Conservation (phyloP, 192 early-diverging fungal genomes). For the Rhizophlyctis rosea region DNA sequence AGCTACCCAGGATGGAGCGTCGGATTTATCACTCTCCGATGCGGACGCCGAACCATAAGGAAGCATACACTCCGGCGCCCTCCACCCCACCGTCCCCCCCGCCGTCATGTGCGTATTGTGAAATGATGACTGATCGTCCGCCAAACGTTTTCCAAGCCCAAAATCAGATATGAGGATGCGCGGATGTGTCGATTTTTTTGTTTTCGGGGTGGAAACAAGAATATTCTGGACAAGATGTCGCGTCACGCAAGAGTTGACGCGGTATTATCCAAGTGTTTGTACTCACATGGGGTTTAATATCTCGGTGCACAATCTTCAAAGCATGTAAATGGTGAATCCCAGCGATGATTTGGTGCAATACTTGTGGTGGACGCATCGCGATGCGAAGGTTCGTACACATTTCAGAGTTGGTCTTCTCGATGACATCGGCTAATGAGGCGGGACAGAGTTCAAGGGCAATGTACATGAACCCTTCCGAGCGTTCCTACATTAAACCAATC, state of each 20-base stretch:
- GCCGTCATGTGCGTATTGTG: slow-evolving; percentile 74
- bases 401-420: slow-evolving; percentile 61
- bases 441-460: slow-evolving; percentile 95
- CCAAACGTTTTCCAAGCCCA: slow-evolving; percentile 91
- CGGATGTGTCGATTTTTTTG: slow-evolving; percentile 45
- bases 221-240: slow-evolving; percentile 77
- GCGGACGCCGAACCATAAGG: neutral
- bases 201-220: slow-evolving; percentile 56
- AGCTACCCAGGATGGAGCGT: neutral
- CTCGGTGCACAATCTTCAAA: slow-evolving; percentile 95
- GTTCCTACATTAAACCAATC: slow-evolving; percentile 57
- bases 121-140: slow-evolving; percentile 91
- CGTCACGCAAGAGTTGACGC: too few species aligned
- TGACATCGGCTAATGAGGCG: slow-evolving; percentile 82
- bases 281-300: slow-evolving; percentile 80
- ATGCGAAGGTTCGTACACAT: slow-evolving; percentile 35
- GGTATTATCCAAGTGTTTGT: too few species aligned
- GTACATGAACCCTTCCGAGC: slow-evolving; percentile 87
- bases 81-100: slow-evolving; percentile 94
- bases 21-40: slow-evolving; percentile 15
- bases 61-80: slow-evolving; percentile 84
- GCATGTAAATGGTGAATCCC: slow-evolving; percentile 88
- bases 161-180: slow-evolving; percentile 93
- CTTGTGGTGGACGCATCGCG: slow-evolving; percentile 58
- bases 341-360: slow-evolving; percentile 78